Evolutionary conservation across 2,329 filamentous ascomycete genomes (phyloP).

Genomic region (Calonectria multiphialidica): DNA sequence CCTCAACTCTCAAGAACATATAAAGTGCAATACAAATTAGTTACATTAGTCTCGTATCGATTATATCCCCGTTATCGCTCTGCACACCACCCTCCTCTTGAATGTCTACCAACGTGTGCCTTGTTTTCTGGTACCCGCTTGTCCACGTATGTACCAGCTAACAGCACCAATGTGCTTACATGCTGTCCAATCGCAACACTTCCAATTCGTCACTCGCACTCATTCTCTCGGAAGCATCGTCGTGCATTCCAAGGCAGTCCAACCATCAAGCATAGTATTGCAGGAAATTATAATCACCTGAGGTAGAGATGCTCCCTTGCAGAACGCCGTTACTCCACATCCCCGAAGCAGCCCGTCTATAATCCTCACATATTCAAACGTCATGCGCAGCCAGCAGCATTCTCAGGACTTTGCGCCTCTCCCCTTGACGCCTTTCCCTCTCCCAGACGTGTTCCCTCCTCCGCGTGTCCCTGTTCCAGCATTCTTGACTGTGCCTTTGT

Average conservation of each 20-base stretch:
- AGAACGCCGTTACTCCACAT: conserved; percentile 2
- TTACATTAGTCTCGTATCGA: background rate
- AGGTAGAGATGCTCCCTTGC: conserved; percentile 2
- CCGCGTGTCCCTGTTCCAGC: conserved; percentile 33
- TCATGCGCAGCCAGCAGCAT: conserved; percentile 15
- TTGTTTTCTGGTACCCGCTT: background rate
- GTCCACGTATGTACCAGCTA: background rate
- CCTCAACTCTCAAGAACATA: background rate
- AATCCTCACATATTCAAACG: conserved; percentile 33
- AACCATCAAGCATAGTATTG: background rate
- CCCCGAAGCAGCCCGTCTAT: conserved; percentile 19
- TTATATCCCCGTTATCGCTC: background rate
- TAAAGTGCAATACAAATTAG: background rate
- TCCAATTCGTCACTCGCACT: background rate
- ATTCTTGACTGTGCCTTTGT: conserved; percentile 22
- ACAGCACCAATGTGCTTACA: background rate
- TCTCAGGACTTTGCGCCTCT: conserved; percentile 35
- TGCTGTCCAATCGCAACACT: conserved; percentile 5
- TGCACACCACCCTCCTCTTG: background rate
- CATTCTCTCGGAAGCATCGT: background rate
- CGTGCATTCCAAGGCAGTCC: background rate
- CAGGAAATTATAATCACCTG: background rate
- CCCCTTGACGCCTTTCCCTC: conserved; percentile 39
- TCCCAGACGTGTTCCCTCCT: conserved; percentile 26
- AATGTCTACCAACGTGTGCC: background rate